Percentiles rank a stretch among this genome's conserved stretches.
Conservation (phyloP, 176 grass and related monocot genomes). For the Urochloa ruziziensis region DNA sequence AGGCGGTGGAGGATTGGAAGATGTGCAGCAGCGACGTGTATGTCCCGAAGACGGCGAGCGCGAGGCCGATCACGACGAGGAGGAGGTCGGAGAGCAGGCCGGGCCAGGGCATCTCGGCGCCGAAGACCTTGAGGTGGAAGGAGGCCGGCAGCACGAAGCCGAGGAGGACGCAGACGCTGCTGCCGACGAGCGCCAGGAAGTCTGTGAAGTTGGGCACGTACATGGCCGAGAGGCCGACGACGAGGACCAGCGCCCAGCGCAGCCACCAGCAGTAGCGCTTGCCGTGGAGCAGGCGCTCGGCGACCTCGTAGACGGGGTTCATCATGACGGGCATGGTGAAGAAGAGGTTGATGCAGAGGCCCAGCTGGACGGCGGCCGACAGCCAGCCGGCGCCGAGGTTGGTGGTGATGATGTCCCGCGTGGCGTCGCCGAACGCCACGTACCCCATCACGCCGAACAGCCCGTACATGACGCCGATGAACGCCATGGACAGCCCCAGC, state of each 20-base stretch:
- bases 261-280: slow-evolving; percentile 90
- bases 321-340: slow-evolving; percentile 99
- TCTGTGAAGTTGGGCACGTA: slow-evolving; percentile 90
- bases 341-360: slow-evolving; percentile 95
- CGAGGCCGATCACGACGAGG: slow-evolving; percentile 47
- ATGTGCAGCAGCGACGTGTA: slow-evolving; percentile 81
- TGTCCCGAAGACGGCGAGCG: slow-evolving; percentile 74
- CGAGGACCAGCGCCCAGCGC: slow-evolving; percentile 62
- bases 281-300: slow-evolving; percentile 68
- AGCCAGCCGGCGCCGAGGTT: slow-evolving; percentile 78
- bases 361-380: slow-evolving; percentile 77
- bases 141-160: slow-evolving; percentile 79
- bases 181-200: slow-evolving; percentile 83
- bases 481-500: slow-evolving; percentile 79
- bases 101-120: slow-evolving; percentile 53
- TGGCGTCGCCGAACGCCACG: slow-evolving; percentile 74
- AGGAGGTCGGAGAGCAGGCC: slow-evolving; percentile 45
- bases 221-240: slow-evolving; percentile 58
- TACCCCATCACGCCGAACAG: slow-evolving; percentile 86
- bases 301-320: slow-evolving; percentile 96
- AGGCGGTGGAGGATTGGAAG: slow-evolving; percentile 58
- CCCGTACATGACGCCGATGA: slow-evolving; percentile 82
- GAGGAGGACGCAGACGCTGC: slow-evolving; percentile 90
- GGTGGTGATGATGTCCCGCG: slow-evolving; percentile 94
- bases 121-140: slow-evolving; percentile 91